phyloP scores from a whole-genome alignment of 139 green algal species.

The Ostreobium quekettii region DNA sequence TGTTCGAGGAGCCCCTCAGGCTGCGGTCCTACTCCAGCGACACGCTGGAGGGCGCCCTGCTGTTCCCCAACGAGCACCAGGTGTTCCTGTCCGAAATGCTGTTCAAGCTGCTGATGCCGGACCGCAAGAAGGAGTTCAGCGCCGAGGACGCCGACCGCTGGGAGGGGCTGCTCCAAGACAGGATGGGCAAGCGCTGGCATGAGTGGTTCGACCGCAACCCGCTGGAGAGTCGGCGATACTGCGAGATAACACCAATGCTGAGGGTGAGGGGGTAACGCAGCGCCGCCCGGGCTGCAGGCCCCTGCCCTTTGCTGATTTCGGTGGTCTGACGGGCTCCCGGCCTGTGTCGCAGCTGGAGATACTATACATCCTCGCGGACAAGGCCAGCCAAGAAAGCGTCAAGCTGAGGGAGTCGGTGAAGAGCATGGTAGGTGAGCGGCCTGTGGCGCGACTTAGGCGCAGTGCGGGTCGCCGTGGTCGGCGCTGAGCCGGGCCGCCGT shows the following conservation, averaged over 20 bases:
- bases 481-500: neutral
- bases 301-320: too few relatives aligned
- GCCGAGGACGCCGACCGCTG: conserved; percentile 17
- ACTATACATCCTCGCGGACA: conserved; percentile 11
- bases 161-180: conserved; percentile 22
- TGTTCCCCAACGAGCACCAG: conserved; percentile 25
- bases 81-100: conserved; percentile 36
- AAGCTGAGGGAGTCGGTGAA: neutral
- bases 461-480: too few relatives aligned
- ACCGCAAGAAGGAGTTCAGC: conserved; percentile 20
- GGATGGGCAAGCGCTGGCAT: conserved; percentile 24
- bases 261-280: conserved; percentile 21
- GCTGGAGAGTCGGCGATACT: conserved; percentile 20
- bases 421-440: conserved; percentile 10
- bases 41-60: conserved; percentile 30
- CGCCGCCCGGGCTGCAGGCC: too few relatives aligned
- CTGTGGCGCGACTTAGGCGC: too few relatives aligned
- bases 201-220: conserved; percentile 28
- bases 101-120: conserved; percentile 28
- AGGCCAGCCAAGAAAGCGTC: neutral
- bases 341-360: conserved; percentile 12
- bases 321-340: too few relatives aligned
- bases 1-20: conserved; percentile 29
- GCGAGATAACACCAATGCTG: conserved; percentile 13
- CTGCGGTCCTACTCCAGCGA: conserved; percentile 28